These are phyloP conservation scores for Chloris gayana DNA, from an alignment of 176 grass and related monocot species.

Conservation along the genomic window DNA sequence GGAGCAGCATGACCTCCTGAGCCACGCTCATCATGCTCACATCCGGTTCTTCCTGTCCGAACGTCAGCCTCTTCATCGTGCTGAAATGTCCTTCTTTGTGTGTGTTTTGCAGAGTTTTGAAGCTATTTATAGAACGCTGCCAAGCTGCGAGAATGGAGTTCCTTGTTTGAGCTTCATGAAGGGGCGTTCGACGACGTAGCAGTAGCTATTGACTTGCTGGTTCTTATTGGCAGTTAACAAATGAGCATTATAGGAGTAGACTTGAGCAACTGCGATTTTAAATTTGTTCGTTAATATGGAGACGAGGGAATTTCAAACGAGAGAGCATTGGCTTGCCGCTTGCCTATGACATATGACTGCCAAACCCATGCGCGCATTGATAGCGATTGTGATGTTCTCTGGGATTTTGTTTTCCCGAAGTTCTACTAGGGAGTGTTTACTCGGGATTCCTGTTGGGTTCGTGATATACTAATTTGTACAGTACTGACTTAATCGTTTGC, in stretches of 20 bases:
- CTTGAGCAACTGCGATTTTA: not conserved
- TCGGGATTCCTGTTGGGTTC: not conserved
- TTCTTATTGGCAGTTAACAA: not conserved
- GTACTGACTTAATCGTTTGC: not conserved
- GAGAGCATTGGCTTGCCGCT: not conserved
- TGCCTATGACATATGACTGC: not conserved
- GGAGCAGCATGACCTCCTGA: slow-evolving; percentile 43
- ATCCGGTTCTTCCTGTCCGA: slow-evolving; percentile 30
- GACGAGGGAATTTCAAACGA: not conserved
- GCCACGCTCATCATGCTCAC: slow-evolving; percentile 31
- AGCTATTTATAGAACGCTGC: slow-evolving; percentile 21
- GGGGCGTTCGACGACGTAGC: not conserved
- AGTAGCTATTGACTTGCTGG: not conserved
- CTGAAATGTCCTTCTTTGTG: not conserved
- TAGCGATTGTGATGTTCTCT: not conserved
- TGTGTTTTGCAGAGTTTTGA: not conserved
- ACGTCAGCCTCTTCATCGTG: slow-evolving; percentile 41
- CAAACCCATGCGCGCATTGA: not conserved
- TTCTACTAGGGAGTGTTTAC: not conserved
- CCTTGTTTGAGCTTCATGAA: not conserved
- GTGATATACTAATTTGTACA: not conserved
- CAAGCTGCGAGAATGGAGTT: not conserved
- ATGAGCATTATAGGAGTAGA: not conserved
- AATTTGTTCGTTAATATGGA: not conserved
- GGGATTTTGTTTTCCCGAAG: not conserved